These are phyloP conservation scores for Fusarium sp. DNA, from an alignment of 2,329 filamentous ascomycete species.

Conservation along the genomic window DNA sequence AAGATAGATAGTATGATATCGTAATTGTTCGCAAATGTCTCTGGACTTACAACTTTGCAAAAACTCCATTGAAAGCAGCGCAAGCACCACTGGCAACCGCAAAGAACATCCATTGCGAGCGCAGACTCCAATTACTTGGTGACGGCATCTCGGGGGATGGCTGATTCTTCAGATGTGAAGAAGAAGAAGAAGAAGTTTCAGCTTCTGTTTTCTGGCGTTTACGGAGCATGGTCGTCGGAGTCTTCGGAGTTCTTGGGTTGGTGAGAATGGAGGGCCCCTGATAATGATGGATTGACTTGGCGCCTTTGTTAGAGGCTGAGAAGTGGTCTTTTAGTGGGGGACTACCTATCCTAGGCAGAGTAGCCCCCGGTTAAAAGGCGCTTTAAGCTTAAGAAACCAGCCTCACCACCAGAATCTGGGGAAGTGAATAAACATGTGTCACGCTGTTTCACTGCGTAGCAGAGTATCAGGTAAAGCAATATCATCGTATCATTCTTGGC, in stretches of 20 bases:
- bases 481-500: slow-evolving; percentile 22
- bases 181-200: neutral
- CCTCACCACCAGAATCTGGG: slow-evolving; percentile 32
- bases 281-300: slow-evolving; percentile 37
- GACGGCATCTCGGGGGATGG: slow-evolving; percentile 21
- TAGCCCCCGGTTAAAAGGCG: slow-evolving; percentile 13
- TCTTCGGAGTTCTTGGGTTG: slow-evolving; percentile 23
- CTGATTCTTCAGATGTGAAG: slow-evolving; percentile 3
- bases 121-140: slow-evolving; percentile 48
- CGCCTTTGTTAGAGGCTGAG: slow-evolving; percentile 28
- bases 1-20: neutral
- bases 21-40: neutral
- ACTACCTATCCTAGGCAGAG: neutral
- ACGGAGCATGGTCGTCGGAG: slow-evolving; percentile 47
- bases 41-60: slow-evolving; percentile 79
- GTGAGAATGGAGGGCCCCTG: slow-evolving; percentile 29
- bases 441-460: neutral
- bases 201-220: slow-evolving; percentile 41
- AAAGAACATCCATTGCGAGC: slow-evolving; percentile 72
- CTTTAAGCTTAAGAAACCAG: slow-evolving; percentile 6
- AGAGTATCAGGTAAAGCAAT: neutral
- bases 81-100: slow-evolving; percentile 81
- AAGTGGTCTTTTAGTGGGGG: slow-evolving; percentile 38
- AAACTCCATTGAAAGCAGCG: slow-evolving; percentile 84
- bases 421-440: slow-evolving; percentile 8